Conservation (phyloP, 345 rosid genomes). For the Trapa incisa region DNA sequence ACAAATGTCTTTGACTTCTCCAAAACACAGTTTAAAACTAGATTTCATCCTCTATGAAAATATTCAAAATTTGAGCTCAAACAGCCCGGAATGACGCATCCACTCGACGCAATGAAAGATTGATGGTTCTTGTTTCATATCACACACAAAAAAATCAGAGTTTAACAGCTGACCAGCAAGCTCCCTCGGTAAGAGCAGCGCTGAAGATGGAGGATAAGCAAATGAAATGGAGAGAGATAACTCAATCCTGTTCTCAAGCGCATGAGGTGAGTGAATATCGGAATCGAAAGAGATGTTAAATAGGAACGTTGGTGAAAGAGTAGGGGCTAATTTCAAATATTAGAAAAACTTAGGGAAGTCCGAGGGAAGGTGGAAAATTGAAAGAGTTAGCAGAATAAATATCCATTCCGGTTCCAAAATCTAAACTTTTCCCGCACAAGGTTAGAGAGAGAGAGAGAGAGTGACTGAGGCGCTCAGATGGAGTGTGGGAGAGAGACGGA, state of each 20-base stretch:
- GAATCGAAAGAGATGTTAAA: not conserved
- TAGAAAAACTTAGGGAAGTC: not conserved
- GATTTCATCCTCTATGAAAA: not conserved
- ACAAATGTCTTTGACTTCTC: too few relatives aligned
- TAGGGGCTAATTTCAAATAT: not conserved
- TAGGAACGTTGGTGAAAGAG: not conserved
- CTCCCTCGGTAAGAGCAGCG: not conserved
- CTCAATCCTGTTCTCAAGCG: not conserved
- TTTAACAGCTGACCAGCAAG: not conserved
- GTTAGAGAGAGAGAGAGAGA: not conserved
- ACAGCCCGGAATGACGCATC: not conserved
- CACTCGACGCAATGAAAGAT: not conserved
- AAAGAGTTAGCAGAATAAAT: not conserved
- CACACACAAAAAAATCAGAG: not conserved
- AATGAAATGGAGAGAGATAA: not conserved
- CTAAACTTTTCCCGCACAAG: conserved; percentile 3
- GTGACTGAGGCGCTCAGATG: too few relatives aligned
- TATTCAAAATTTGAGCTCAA: not conserved
- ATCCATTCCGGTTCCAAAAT: not conserved
- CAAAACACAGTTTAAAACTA: too few relatives aligned
- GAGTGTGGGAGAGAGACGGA: not conserved
- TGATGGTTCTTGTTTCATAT: not conserved
- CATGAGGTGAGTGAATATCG: not conserved
- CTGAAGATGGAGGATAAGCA: not conserved
- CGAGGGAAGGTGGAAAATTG: not conserved